Base-by-base conservation (phyloP, 2,329 filamentous ascomycete species). In the Bimuria novae-zelandiae region DNA sequence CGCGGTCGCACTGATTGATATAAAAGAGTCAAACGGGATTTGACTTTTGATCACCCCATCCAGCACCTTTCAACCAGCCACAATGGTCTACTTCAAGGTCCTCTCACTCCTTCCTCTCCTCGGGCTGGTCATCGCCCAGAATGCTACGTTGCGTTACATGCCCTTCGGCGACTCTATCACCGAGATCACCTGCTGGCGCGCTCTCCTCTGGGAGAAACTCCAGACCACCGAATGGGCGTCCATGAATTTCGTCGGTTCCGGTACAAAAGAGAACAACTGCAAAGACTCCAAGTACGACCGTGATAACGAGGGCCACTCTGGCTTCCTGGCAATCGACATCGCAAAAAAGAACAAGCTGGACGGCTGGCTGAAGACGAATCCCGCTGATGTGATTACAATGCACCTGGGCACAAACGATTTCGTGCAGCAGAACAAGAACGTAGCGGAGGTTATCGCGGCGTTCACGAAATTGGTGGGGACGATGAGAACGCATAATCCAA, bases 131-230 rank as follows among this genome's bases (percentile, higher is more conserved):
- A 27, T 51, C 5, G 63, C 63, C 7, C 63, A 67, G 41, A 63
- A 64, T 35, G 29, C 51, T 7, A 57, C 57, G 7, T 52, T 70
- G 23, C 64, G 66, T 17, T 69, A 68, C 54, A 77, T 79, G 76
- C 76, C 76, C 8, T 77, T 79, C 40, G 76, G 76, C 37, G 75
- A 78, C 65, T 74, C 70, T 41, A 77, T 78, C 59, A 78, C 75
- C 1, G 74, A 79, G 51, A 76, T 75, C 57, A 64, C 75, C 44
- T 79, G 76, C 68, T 78, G 76, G 75, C 72, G 75, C 11, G 60
- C 74, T 16, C 69, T 75, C 56, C 67, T 78, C 27, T 78, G 75
- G 75, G 59, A 77, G 40, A 73, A 71, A 57, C 60, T 78, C 5
- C 75, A 76, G 60, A 47, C 54, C 19, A 76, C 75, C 7, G 71